Percentiles rank a stretch among this genome's conserved stretches.
phyloP scores from a whole-genome alignment of 495 filamentous ascomycete genomes.

The Sordaria brevicollis region DNA sequence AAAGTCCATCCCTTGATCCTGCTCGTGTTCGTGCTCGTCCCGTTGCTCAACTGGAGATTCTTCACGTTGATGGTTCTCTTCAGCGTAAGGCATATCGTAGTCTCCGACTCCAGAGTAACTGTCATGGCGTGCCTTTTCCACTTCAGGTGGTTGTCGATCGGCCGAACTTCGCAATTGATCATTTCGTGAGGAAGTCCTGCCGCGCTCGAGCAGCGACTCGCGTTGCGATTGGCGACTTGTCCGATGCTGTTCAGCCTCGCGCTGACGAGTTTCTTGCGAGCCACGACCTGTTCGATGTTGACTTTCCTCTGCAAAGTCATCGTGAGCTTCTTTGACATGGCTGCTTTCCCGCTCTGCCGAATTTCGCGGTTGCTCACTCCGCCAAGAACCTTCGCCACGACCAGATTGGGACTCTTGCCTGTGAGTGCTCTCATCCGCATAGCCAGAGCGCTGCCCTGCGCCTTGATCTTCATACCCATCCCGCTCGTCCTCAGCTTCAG shows the following conservation, averaged over 20 bases:
- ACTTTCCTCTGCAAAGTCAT: neutral
- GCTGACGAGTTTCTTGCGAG: neutral
- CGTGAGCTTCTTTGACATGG: neutral
- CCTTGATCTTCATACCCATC: neutral
- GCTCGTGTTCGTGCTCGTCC: neutral
- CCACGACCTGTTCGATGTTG: neutral
- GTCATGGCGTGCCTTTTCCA: neutral
- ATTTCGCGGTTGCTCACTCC: neutral
- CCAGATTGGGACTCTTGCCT: neutral
- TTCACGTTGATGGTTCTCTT: neutral
- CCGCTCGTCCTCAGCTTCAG: constrained; percentile 13
- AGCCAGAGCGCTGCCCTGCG: neutral
- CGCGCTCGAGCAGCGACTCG: neutral
- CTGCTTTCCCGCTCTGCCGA: neutral
- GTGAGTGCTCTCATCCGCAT: neutral
- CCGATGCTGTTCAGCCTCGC: too few species aligned
- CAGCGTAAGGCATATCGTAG: neutral
- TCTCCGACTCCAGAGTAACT: neutral
- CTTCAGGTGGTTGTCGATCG: neutral
- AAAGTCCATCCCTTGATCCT: neutral
- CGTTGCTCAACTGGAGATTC: neutral
- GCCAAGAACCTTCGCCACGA: neutral
- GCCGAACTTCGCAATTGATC: neutral
- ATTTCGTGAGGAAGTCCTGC: neutral
- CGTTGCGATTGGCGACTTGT: neutral